Base-by-base conservation (phyloP, 768 basidiomycete species). In the Auriculariales sp. region DNA sequence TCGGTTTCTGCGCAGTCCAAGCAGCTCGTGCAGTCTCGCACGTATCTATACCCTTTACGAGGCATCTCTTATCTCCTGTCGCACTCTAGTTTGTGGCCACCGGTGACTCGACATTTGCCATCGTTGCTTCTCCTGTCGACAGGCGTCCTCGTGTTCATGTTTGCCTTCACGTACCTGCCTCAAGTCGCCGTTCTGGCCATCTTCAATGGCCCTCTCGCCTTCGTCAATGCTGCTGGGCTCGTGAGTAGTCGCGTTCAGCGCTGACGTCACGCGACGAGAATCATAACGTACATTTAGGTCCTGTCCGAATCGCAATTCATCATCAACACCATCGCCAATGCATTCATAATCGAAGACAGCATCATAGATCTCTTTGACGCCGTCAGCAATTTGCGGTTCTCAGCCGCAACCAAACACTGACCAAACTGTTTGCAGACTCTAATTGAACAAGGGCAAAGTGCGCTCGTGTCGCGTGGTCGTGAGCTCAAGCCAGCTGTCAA, bases 181-280 rank as follows among this genome's bases (percentile, higher is more conserved):
- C 80, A 81, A 57, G 74, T 78, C 30, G 78, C 77, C 34, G 59
- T 83, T 44, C 74, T 81, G 32, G 72, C 78, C 2, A 54, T 81
- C 49, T 69, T 83, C 55, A 73, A 74, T 0, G 83, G 81, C 1
- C 79, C 81, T 3, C 68, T 83, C 25, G 78, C 77, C 1, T 78
- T 79, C 57, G 57, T 77, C 28, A 69, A 69, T 7, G 77, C 77
- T 3, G 65, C 74, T 63, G 63, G 62, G 49, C 63, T 44, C 19
- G 39, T 44, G 22, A 19, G 39, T 44, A 12, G 54, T 64, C 44
- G 35, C 59, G 30, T 53, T 75, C 29, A 15, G 4, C 22, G 39
- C 22, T 7, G 39, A 24, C 39, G 24, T 44, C 39, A 44, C 15
- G 17, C 39, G 39, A 44, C 39, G 39, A n/a, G n/a, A n/a, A n/a